A percentile compares a stretch with the other conserved stretches of the same genome.
phyloP scores from a whole-genome alignment of 2,329 filamentous ascomycete genomes.

The Trichoderma atrobrunneum region DNA sequence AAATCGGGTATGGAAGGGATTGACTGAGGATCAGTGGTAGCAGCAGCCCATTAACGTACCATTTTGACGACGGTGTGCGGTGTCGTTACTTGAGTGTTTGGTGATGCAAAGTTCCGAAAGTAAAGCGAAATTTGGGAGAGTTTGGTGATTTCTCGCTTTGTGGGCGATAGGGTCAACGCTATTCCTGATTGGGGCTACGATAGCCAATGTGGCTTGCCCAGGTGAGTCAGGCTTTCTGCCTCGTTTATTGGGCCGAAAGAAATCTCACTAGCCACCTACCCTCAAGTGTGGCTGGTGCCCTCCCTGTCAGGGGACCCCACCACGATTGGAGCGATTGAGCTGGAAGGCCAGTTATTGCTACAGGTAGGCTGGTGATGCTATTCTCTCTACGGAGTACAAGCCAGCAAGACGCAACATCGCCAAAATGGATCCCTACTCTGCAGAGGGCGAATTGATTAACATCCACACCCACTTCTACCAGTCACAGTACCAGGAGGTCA shows the following conservation, averaged over 20 bases:
- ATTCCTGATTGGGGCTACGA: slow-evolving; percentile 31
- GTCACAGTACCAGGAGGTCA: slow-evolving; percentile 81
- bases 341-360: slow-evolving; percentile 16
- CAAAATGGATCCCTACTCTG: slow-evolving; percentile 67
- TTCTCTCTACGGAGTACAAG: not conserved
- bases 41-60: slow-evolving; percentile 35
- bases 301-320: slow-evolving; percentile 20
- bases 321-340: not conserved
- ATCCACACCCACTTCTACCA: slow-evolving; percentile 70
- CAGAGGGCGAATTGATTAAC: slow-evolving; percentile 69
- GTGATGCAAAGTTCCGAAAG: slow-evolving; percentile 41
- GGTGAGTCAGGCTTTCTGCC: slow-evolving; percentile 22
- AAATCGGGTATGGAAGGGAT: slow-evolving; percentile 14
- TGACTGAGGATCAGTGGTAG: slow-evolving; percentile 15
- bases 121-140: slow-evolving; percentile 39
- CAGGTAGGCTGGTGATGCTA: slow-evolving; percentile 6
- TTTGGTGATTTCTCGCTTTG: slow-evolving; percentile 46
- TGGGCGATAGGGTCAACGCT: slow-evolving; percentile 42
- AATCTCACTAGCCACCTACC: not conserved
- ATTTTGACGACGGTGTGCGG: slow-evolving; percentile 49
- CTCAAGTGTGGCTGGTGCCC: slow-evolving; percentile 9
- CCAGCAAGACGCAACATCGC: slow-evolving; percentile 21
- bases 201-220: slow-evolving; percentile 9
- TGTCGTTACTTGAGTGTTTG: slow-evolving; percentile 43
- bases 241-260: slow-evolving; percentile 26